phyloP scores from a whole-genome alignment of 345 rosid genomes.

The Eucalyptus cloeziana region DNA sequence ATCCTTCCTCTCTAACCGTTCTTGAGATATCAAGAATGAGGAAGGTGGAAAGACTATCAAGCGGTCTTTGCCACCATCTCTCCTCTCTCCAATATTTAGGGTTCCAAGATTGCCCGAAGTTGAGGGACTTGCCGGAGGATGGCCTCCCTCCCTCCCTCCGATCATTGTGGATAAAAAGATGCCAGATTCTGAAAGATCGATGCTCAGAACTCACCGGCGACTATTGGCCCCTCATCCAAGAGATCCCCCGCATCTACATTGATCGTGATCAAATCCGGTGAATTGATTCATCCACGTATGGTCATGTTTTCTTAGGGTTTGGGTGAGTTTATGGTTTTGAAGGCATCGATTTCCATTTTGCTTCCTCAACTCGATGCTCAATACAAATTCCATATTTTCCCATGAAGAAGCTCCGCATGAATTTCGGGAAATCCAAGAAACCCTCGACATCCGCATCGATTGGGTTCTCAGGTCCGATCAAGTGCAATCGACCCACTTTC shows the following conservation, averaged over 20 bases:
- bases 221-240: background rate
- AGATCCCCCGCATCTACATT: fast-evolving
- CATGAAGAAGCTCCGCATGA: no score
- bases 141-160: background rate
- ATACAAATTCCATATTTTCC: no score
- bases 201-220: background rate
- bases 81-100: fast-evolving
- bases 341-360: no score
- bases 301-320: no score
- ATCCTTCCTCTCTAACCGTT: background rate
- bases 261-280: background rate
- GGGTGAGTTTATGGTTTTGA: no score
- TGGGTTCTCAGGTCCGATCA: no score
- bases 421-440: no score
- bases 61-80: background rate
- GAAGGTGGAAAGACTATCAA: background rate
- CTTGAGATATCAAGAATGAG: fast-evolving
- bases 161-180: fast-evolving
- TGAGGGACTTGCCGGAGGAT: background rate
- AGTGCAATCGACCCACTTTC: no score
- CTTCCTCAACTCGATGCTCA: no score
- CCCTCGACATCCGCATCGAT: no score
- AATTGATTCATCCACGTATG: background rate
- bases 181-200: background rate
- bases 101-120: fast-evolving